Evolutionary conservation across 2,329 filamentous ascomycete species (phyloP), one percentile per base, ranked within the genome.

Genomic region (Pseudocercospora ulei): DNA sequence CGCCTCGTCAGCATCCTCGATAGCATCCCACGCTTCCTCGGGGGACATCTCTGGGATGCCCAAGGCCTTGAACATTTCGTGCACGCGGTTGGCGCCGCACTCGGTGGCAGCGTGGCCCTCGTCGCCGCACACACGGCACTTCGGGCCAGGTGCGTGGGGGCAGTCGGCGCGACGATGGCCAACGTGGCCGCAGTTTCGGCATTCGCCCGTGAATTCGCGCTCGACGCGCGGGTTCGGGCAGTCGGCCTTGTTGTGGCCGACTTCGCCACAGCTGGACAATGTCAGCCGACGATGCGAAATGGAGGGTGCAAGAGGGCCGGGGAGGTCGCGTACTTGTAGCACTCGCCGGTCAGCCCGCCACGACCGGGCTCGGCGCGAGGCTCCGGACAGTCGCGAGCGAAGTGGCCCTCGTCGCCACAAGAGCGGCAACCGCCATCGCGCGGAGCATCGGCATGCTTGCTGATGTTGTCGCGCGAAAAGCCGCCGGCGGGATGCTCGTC

Each of bases 101-200:
- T 71, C 66, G 18, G 62, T 55, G 5, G 66, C 63, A 12, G 60
- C 53, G 53, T 83, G 54, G 17, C 77, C 76, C 52, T 74, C 69
- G 48, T 75, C 59, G 18, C 70, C 50, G 53, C 80, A 83, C 53
- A 79, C 77, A 34, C 67, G 66, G 60, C 78, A 82, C 5, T 67
- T 44, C 51, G 63, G 61, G 1, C 76, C 65, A 4, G 70, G 68
- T 46, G 72, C 73, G 1, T 69, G 60, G 1, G 78, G 78, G 48
- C 81, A 86, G 35, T 80, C 75, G 12, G 71, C 68, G 35, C 71
- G 64, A 51, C 73, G 64, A 46, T 78, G 73, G 12, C 73, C 73
- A 20, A 65, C 56, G 41, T 68, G 51, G 9, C 65, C 61, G 49
- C 73, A 77, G 57, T 72, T 64, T 46, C 71, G 72, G 62, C 79